Percentiles rank a stretch among this genome's conserved stretches.
phyloP scores from a whole-genome alignment of 768 basidiomycete genomes.

The Rhodotorula babjevae region DNA sequence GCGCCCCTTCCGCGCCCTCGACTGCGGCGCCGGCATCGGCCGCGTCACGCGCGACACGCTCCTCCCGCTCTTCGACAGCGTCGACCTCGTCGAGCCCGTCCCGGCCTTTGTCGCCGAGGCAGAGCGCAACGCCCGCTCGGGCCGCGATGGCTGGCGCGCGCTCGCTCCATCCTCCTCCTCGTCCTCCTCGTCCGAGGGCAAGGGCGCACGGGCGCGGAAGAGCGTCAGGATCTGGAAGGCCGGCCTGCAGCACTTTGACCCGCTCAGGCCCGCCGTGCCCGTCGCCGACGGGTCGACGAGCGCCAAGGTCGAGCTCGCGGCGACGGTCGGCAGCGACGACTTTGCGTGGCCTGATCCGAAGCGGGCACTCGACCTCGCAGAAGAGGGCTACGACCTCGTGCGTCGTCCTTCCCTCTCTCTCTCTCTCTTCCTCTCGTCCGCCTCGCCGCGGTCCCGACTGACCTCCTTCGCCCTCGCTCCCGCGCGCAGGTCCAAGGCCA shows the following conservation, averaged over 20 bases:
- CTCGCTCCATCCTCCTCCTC: too few relatives aligned
- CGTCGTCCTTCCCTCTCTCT: background rate
- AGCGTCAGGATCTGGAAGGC: constrained; percentile 75
- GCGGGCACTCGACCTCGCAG: constrained; percentile 32
- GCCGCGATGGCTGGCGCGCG: constrained; percentile 44
- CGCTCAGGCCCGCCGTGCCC: constrained; percentile 49
- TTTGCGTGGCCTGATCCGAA: constrained; percentile 45
- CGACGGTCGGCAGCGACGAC: constrained; percentile 63
- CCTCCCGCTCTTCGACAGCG: constrained; percentile 78
- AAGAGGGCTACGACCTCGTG: constrained; percentile 70
- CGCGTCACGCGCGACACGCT: constrained; percentile 84
- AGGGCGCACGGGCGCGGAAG: constrained; percentile 47
- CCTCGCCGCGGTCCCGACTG: too few relatives aligned
- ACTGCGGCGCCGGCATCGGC: constrained; percentile 89
- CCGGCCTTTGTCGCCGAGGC: constrained; percentile 70
- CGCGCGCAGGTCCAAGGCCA: constrained; percentile 68
- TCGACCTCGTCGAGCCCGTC: constrained; percentile 86
- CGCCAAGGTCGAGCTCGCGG: constrained; percentile 52
- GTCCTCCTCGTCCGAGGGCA: too few relatives aligned
- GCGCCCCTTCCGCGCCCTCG: constrained; percentile 63
- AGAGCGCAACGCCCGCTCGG: constrained; percentile 34
- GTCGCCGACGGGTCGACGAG: constrained; percentile 1
- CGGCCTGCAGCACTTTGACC: constrained; percentile 77
- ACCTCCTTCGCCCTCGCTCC: too few relatives aligned
- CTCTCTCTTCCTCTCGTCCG: too few relatives aligned